Evolutionary conservation across 305 asterid species (phyloP).

Genomic region (Lippia alba): DNA sequence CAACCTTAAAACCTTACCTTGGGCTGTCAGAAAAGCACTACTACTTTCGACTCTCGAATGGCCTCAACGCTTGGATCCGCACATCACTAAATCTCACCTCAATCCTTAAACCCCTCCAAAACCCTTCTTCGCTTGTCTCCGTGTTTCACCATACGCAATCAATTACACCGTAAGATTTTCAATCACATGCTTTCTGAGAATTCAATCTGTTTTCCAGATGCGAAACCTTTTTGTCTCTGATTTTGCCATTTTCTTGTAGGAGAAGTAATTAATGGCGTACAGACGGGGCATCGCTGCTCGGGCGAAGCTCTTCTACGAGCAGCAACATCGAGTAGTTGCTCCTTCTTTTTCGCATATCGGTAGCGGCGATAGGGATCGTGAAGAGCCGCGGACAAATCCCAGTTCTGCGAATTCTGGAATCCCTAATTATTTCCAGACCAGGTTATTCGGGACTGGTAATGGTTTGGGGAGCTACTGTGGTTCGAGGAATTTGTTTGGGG

Average conservation of each 20-base stretch:
- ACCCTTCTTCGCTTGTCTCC: slow-evolving; percentile 29
- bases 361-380: slow-evolving; percentile 49
- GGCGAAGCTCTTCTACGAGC: slow-evolving; percentile 66
- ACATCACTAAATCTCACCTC: neutral
- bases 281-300: slow-evolving; percentile 67
- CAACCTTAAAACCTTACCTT: neutral
- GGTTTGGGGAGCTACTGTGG: slow-evolving; percentile 36
- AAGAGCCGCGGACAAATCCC: slow-evolving; percentile 34
- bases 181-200: slow-evolving; percentile 2
- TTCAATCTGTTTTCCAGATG: neutral
- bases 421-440: slow-evolving; percentile 39
- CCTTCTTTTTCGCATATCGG: slow-evolving; percentile 59
- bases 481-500: slow-evolving; percentile 41
- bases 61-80: slow-evolving; percentile 1
- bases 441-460: slow-evolving; percentile 36
- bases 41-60: neutral
- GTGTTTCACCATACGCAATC: too few species aligned
- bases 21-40: too few species aligned
- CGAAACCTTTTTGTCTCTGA: neutral
- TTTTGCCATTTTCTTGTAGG: slow-evolving; percentile 14
- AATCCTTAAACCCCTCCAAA: slow-evolving; percentile 24
- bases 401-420: slow-evolving; percentile 33
- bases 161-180: too few species aligned
- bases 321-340: slow-evolving; percentile 47
- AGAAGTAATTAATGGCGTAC: slow-evolving; percentile 57